Evolutionary conservation across 2,329 filamentous ascomycete species (phyloP), one percentile per base, ranked within the genome.

Genomic region (Diplodia intermedia): DNA sequence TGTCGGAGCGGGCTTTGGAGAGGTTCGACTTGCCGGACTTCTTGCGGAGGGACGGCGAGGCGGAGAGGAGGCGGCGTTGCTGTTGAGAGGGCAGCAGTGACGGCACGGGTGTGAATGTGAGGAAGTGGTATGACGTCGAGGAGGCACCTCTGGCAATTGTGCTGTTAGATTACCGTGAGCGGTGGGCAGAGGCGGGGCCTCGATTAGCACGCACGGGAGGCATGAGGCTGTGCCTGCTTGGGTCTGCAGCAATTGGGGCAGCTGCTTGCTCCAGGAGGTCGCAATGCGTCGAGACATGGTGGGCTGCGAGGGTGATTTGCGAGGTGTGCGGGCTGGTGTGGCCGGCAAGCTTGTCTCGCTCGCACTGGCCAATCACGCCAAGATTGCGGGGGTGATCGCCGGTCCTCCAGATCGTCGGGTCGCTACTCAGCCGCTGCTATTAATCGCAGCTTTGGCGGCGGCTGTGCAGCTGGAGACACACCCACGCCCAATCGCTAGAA

Each of bases 1-100:
- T 76, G 36, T 79, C 77, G 56, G 75, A 73, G 68, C 75, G 75
- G 18, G 77, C 75, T 67, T 77, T 71, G 14, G 73, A 76, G 38
- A 79, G 78, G 65, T 81, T 81, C 63, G 83, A 82, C 72, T 87
- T 87, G 33, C 81, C 84, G 47, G 83, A 83, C 74, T 87, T 88
- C 71, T 88, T 88, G 60, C 76, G 75, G 20, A 82, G 75, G 8
- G 69, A 47, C 2, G 76, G 71, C 26, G 82, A 82, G 26, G 77
- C 80, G 26, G 81, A 78, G 74, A 88, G 86, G 60, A 69, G 18
- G 14, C 67, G 67, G 20, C 43, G 43, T 20, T 47, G 40, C 40
- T 49, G 63, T 50, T 15, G 52, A 9, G 23, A 20, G 18, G 12
- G 26, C 26, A 31, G 18, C 33, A 18, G 18, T 11, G 47, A 9